A percentile compares a stretch with the other conserved stretches of the same genome.
phyloP scores from a whole-genome alignment of 2,329 filamentous ascomycete genomes.

The Aspergillus arachidicola region DNA sequence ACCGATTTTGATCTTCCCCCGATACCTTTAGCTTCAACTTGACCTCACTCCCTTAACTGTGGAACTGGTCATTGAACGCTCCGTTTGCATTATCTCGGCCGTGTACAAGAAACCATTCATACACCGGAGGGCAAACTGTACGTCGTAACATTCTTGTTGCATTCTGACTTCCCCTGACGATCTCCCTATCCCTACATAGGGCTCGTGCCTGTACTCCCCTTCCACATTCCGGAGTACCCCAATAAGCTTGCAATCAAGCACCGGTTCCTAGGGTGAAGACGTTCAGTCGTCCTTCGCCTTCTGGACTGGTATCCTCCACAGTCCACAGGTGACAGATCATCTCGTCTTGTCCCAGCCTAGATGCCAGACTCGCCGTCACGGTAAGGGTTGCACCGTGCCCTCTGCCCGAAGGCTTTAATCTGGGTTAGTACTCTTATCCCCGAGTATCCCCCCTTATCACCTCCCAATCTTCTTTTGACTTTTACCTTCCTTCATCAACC shows the following conservation, averaged over 20 bases:
- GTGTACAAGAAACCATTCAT: slow-evolving; percentile 26
- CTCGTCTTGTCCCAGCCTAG: slow-evolving; percentile 43
- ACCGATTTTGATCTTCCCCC: slow-evolving; percentile 20
- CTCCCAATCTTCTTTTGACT: slow-evolving; percentile 12
- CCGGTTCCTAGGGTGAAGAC: slow-evolving; percentile 46
- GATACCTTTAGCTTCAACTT: slow-evolving; percentile 24
- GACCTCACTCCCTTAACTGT: slow-evolving; percentile 29
- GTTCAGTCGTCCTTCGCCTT: slow-evolving; percentile 51
- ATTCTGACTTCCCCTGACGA: slow-evolving; percentile 38
- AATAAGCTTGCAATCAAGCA: slow-evolving; percentile 33
- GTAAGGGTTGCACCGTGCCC: slow-evolving; percentile 47
- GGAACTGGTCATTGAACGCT: slow-evolving; percentile 29
- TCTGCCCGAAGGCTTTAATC: slow-evolving; percentile 43
- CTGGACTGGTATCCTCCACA: slow-evolving; percentile 39
- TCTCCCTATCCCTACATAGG: slow-evolving; percentile 43
- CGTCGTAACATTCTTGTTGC: slow-evolving; percentile 35
- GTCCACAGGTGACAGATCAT: slow-evolving; percentile 42
- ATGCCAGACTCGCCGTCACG: slow-evolving; percentile 48
- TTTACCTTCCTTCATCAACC: slow-evolving; percentile 14
- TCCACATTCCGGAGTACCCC: slow-evolving; percentile 42
- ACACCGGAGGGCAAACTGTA: slow-evolving; percentile 38
- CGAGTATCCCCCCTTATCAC: slow-evolving; percentile 27
- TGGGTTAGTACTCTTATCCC: slow-evolving; percentile 43
- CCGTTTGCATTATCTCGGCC: slow-evolving; percentile 24
- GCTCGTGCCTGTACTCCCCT: slow-evolving; percentile 39